Evolutionary conservation across 2,329 filamentous ascomycete genomes (phyloP).

Genomic region (Huntiella moniliformis): DNA sequence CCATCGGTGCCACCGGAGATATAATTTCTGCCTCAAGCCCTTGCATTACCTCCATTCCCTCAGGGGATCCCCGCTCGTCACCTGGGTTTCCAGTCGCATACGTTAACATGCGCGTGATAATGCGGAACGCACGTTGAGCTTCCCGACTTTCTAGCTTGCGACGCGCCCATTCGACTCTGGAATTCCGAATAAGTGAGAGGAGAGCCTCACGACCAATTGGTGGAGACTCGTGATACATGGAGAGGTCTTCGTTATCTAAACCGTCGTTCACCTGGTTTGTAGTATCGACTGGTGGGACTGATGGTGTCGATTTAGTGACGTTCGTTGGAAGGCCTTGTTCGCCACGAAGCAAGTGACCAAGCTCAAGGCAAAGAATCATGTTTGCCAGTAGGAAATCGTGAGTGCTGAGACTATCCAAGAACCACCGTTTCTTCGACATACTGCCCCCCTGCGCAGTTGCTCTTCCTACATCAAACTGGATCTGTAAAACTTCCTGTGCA

Average conservation of each 20-base stretch:
- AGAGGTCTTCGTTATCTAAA: no score
- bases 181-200: conserved; percentile 16
- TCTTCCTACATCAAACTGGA: conserved; percentile 24
- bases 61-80: no score
- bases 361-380: conserved; percentile 26
- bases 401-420: conserved; percentile 23
- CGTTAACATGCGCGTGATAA: conserved; percentile 18
- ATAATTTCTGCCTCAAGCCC: no score
- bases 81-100: conserved; percentile 14
- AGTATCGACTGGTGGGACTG: neutral
- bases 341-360: conserved; percentile 10
- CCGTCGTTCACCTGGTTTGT: neutral
- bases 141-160: conserved; percentile 15
- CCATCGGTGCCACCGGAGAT: no score
- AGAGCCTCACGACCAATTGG: conserved; percentile 15
- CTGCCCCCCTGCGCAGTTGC: conserved; percentile 23
- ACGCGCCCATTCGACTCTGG: conserved; percentile 16
- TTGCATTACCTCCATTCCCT: no score
- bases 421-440: conserved; percentile 24
- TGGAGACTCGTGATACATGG: neutral
- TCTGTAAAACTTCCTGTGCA: conserved; percentile 23
- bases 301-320: neutral
- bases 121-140: conserved; percentile 17
- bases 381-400: conserved; percentile 29
- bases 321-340: conserved; percentile 1